Percentiles rank a stretch among this genome's conserved stretches.
phyloP scores from a whole-genome alignment of 2,329 filamentous ascomycete genomes.

The Aotearoamyces nothofagi region DNA sequence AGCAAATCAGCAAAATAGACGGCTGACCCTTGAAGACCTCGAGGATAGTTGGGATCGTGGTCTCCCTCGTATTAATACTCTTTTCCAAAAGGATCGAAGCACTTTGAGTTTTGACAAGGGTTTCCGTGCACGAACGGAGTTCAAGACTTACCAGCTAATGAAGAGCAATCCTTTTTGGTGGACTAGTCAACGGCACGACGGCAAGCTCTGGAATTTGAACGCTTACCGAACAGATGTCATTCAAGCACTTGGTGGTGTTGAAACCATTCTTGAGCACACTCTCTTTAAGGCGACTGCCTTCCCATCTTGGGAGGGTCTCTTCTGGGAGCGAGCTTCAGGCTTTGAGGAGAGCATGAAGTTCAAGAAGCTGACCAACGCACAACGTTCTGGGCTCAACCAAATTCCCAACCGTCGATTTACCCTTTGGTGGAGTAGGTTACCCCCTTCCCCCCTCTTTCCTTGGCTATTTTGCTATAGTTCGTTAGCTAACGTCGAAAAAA shows the following conservation, averaged over 20 bases:
- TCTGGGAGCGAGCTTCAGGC: slow-evolving; percentile 58
- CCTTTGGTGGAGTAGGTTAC: slow-evolving; percentile 64
- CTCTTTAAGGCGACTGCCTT: slow-evolving; percentile 96
- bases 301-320: slow-evolving; percentile 90
- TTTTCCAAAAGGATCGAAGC: slow-evolving; percentile 97
- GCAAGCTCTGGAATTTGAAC: slow-evolving; percentile 94
- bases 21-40: slow-evolving; percentile 85
- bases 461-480: not conserved
- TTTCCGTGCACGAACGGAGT: slow-evolving; percentile 87
- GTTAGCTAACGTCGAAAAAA: not conserved
- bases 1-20: slow-evolving; percentile 91
- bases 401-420: slow-evolving; percentile 98
- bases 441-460: not conserved
- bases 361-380: slow-evolving; percentile 96
- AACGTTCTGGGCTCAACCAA: slow-evolving; percentile 91
- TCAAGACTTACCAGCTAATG: slow-evolving; percentile 98
- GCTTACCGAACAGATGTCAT: slow-evolving; percentile 95
- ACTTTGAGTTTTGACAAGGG: slow-evolving; percentile 98
- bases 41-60: slow-evolving; percentile 98
- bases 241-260: slow-evolving; percentile 79
- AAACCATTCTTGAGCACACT: slow-evolving; percentile 94
- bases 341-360: slow-evolving; percentile 68
- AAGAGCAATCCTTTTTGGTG: slow-evolving; percentile 99
- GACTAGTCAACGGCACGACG: slow-evolving; percentile 94
- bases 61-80: slow-evolving; percentile 91